Evolutionary conservation across 768 basidiomycete genomes (phyloP), one percentile per base, ranked within the genome.

Genomic region (Dendrothele bispora): DNA sequence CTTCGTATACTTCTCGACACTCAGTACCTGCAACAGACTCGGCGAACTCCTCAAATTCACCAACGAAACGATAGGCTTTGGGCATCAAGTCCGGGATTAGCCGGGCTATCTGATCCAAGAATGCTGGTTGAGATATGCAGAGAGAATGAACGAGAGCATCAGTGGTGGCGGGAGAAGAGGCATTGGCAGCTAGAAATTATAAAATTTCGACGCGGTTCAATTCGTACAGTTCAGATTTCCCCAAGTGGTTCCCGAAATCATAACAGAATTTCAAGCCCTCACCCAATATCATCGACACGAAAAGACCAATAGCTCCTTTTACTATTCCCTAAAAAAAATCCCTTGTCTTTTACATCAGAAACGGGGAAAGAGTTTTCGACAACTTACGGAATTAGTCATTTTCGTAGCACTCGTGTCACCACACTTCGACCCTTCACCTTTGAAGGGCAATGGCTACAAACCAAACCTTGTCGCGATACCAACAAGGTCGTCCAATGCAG

Each of bases 321-420:
- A 60, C 57, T 37, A 79, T 74, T 11, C 73, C 76, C 72, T 78
- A 53, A 26, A 2, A 6, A 3, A 10, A n/a, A 32, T 32, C 30
- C n/a, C n/a, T 10, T 32, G 30, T 32, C 10, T 2, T n/a, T n/a
- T n/a, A n/a, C n/a, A n/a, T n/a, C n/a, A n/a, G n/a, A n/a, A n/a
- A n/a, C n/a, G n/a, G n/a, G n/a, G n/a, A n/a, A n/a, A n/a, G n/a
- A n/a, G n/a, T n/a, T n/a, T n/a, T n/a, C 18, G 30, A 0, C 14
- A 21, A 54, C 71, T 46, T 41, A 77, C 76, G 30, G 70, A 69
- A 61, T 78, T 73, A 2, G 73, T 68, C 75, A 77, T 75, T 63
- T 79, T 79, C 43, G 77, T 51, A 6, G 74, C 75, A 42, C 77
- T 79, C 1, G 75, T 77, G 40, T 73, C 77, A 1, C 77, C 76